Evolutionary conservation across 2,329 filamentous ascomycete species (phyloP).

Genomic region (Calonectria pseudoturangicola): DNA sequence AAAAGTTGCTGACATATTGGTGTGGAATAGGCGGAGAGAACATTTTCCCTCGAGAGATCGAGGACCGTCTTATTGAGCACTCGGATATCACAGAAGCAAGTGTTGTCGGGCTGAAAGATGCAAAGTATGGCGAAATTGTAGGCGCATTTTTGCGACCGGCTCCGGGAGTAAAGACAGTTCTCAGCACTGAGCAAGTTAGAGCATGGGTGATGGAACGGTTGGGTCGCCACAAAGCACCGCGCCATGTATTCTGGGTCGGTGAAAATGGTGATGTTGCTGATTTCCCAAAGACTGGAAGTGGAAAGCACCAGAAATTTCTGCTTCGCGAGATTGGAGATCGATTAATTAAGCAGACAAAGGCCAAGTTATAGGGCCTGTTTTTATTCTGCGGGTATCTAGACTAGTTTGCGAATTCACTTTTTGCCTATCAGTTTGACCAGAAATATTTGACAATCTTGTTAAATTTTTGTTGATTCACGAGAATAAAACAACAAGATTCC

Average conservation of each 20-base stretch:
- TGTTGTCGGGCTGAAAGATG: slow-evolving; percentile 85
- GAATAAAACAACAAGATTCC: too few relatives aligned
- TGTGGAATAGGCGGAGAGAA: slow-evolving; percentile 79
- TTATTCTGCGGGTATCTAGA: not conserved
- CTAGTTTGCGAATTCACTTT: not conserved
- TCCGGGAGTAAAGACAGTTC: slow-evolving; percentile 50
- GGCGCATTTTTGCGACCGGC: slow-evolving; percentile 78
- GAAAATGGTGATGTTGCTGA: slow-evolving; percentile 69
- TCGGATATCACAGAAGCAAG: slow-evolving; percentile 79
- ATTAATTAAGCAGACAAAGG: slow-evolving; percentile 23
- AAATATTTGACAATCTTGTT: too few relatives aligned
- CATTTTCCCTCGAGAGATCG: slow-evolving; percentile 89
- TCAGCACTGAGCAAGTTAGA: slow-evolving; percentile 68
- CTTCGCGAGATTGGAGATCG: slow-evolving; percentile 28
- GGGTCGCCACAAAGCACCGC: slow-evolving; percentile 78
- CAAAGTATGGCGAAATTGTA: slow-evolving; percentile 85
- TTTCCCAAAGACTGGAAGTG: slow-evolving; percentile 77
- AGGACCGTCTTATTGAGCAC: slow-evolving; percentile 85
- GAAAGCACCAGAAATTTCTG: slow-evolving; percentile 64
- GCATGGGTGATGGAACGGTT: slow-evolving; percentile 74
- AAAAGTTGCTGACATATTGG: not conserved
- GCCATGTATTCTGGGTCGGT: slow-evolving; percentile 81
- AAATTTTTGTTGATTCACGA: too few relatives aligned
- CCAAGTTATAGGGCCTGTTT: slow-evolving; percentile 17
- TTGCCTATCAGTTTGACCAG: too few relatives aligned